phyloP scores from a whole-genome alignment of 176 grass and related monocot species.

The Echinochloa phyllopogon region DNA sequence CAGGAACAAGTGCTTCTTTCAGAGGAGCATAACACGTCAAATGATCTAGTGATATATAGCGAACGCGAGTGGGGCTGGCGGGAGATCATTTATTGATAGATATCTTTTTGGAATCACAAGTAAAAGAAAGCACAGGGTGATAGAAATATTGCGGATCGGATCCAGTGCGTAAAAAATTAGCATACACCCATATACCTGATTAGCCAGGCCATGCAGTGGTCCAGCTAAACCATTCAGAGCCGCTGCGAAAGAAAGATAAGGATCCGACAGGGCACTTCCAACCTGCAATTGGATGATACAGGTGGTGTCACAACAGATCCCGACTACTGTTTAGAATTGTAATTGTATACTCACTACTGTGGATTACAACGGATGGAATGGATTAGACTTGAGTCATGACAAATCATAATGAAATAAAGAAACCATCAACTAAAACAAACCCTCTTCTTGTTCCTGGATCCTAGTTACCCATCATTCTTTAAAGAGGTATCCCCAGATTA shows the following conservation, averaged over 20 bases:
- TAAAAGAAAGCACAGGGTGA: slow-evolving; percentile 8
- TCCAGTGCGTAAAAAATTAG: slow-evolving; percentile 12
- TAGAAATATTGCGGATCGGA: slow-evolving; percentile 1
- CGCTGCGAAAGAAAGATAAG: slow-evolving; percentile 92
- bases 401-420: not conserved
- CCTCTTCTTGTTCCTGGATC: not conserved
- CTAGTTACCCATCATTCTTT: not conserved
- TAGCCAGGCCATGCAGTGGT: slow-evolving; percentile 91
- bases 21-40: slow-evolving; percentile 2
- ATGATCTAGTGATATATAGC: slow-evolving; percentile 18
- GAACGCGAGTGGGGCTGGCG: not conserved
- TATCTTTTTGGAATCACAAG: slow-evolving; percentile 13
- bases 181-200: slow-evolving; percentile 60
- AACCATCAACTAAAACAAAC: slow-evolving; percentile 14
- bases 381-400: slow-evolving; percentile 2
- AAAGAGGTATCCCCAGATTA: slow-evolving; percentile 1
- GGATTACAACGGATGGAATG: not conserved
- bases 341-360: not conserved
- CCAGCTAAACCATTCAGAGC: slow-evolving; percentile 96
- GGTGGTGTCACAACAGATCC: not conserved
- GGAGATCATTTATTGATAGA: not conserved
- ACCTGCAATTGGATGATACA: slow-evolving; percentile 62
- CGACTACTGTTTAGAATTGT: not conserved
- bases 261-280: slow-evolving; percentile 93
- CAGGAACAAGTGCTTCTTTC: slow-evolving; percentile 11